Conservation (phyloP, 306 rosid species). For the Astragalus glycyphyllos region DNA sequence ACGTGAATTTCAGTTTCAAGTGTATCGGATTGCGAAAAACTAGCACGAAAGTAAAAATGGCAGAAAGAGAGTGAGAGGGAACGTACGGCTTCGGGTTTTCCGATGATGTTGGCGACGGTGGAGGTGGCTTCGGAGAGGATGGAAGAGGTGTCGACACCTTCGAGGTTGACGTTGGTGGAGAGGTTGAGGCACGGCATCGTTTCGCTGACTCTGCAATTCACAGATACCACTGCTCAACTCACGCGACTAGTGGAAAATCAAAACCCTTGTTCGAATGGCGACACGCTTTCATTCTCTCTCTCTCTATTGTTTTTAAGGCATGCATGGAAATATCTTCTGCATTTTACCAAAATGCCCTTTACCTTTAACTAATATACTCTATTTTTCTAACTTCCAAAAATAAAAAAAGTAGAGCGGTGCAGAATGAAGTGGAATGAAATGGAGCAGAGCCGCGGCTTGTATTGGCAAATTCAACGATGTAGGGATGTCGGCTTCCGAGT, state of each 20-base stretch:
- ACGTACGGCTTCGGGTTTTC: slow-evolving; percentile 81
- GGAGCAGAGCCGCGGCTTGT: too few species aligned
- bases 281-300: neutral
- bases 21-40: neutral
- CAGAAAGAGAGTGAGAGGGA: neutral
- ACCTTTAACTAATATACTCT: neutral
- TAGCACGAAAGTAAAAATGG: neutral
- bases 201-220: slow-evolving; percentile 6
- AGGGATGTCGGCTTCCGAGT: too few species aligned
- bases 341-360: neutral
- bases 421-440: too few species aligned
- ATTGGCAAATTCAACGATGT: too few species aligned
- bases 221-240: neutral
- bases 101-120: slow-evolving; percentile 70
- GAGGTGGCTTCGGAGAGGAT: slow-evolving; percentile 93
- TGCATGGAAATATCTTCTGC: neutral
- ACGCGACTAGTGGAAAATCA: neutral
- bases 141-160: slow-evolving; percentile 84
- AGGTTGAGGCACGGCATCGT: slow-evolving; percentile 93
- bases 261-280: neutral
- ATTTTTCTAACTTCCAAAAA: too few species aligned
- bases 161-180: slow-evolving; percentile 77
- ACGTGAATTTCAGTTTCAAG: neutral
- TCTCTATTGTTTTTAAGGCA: neutral
- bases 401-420: too few species aligned